These are phyloP conservation scores for Penicillium silybi DNA, from an alignment of 495 filamentous ascomycete species.

Conservation along the genomic window DNA sequence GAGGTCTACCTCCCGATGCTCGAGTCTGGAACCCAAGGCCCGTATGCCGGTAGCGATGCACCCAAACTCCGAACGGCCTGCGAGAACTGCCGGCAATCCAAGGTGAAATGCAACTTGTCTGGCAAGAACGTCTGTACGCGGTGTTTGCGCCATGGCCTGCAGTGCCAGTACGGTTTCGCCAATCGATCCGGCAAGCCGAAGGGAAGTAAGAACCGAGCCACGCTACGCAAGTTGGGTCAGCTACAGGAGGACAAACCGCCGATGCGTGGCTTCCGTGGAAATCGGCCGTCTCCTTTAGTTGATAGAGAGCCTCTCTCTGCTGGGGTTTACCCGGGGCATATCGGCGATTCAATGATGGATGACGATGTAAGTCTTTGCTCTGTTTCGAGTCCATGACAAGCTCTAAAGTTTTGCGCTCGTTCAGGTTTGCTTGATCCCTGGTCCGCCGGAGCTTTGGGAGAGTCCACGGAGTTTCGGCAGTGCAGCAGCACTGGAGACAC, in stretches of 20 bases:
- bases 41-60: conserved; percentile 22
- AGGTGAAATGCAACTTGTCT: conserved; percentile 45
- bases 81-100: conserved; percentile 46
- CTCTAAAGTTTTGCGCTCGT: not conserved
- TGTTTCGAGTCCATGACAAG: not conserved
- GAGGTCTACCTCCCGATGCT: conserved; percentile 25
- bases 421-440: conserved; percentile 21
- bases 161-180: conserved; percentile 43
- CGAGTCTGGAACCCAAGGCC: conserved; percentile 20
- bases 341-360: conserved; percentile 16
- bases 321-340: conserved; percentile 6
- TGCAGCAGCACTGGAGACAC: conserved; percentile 10
- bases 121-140: conserved; percentile 40
- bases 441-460: conserved; percentile 21
- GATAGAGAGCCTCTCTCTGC: conserved; percentile 13
- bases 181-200: conserved; percentile 48
- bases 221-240: conserved; percentile 40
- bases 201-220: conserved; percentile 46
- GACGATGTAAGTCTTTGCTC: conserved; percentile 18
- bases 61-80: conserved; percentile 45
- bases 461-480: conserved; percentile 20
- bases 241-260: conserved; percentile 33
- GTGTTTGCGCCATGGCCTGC: conserved; percentile 42
- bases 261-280: conserved; percentile 18
- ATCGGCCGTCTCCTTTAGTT: conserved; percentile 12